Percentiles rank a stretch among this genome's conserved stretches.
These are phyloP conservation scores for Geosmithia putterillii DNA, from an alignment of 2,329 filamentous ascomycete species.

Conservation along the genomic window DNA sequence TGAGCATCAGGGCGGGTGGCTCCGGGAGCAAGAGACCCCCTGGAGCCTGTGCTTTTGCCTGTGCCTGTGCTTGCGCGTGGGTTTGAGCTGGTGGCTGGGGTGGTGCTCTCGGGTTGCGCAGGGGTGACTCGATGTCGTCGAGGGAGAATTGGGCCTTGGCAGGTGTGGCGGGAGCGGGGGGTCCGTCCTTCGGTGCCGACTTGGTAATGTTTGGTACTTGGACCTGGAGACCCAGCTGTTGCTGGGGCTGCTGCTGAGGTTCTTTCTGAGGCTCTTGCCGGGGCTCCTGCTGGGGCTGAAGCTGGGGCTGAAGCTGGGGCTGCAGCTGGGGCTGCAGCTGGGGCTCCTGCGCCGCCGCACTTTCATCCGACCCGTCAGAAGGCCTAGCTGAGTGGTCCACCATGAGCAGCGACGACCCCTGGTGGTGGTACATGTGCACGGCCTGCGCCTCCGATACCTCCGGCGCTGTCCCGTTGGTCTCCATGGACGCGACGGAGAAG, in stretches of 20 bases:
- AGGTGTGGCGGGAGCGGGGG: constrained; percentile 36
- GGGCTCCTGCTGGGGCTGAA: no score
- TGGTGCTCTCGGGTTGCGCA: constrained; percentile 49
- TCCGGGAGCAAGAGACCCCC: constrained; percentile 6
- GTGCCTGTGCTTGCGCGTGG: no score
- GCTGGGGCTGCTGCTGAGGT: no score
- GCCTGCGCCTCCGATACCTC: constrained; percentile 52
- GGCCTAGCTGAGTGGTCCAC: constrained; percentile 42
- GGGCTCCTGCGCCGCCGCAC: no score
- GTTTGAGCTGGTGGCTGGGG: constrained; percentile 34
- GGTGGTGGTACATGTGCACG: constrained; percentile 50
- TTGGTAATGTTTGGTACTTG: background rate
- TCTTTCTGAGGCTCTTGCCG: no score
- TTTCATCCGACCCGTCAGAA: constrained; percentile 31
- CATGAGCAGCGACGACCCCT: constrained; percentile 51
- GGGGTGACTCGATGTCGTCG: constrained; percentile 46
- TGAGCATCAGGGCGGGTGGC: constrained; percentile 40
- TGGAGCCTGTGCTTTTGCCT: no score
- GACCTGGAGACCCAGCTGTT: no score
- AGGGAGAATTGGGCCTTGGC: constrained; percentile 34
- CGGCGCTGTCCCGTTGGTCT: constrained; percentile 47
- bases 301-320: constrained; percentile 1
- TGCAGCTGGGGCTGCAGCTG: background rate
- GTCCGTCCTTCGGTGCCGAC: constrained; percentile 14
- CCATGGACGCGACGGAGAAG: constrained; percentile 49